Conservation (phyloP, 2,329 filamentous ascomycete genomes). For the Colletotrichum cereale region DNA sequence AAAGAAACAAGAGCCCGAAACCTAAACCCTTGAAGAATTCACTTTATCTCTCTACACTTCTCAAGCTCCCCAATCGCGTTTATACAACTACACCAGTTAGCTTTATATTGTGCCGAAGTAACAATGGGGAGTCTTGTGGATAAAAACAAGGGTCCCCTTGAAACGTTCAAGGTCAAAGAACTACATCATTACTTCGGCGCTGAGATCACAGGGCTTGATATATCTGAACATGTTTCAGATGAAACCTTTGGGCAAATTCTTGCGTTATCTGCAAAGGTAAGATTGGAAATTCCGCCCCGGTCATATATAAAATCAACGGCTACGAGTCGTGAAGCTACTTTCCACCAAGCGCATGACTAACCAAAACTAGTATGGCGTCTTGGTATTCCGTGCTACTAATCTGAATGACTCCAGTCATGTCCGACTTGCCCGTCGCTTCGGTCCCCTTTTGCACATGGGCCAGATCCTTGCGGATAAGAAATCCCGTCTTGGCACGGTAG, state of each 20-base stretch:
- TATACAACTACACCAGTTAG: too few species aligned
- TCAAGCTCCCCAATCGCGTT: too few species aligned
- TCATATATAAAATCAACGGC: not conserved
- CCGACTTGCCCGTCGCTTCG: constrained; percentile 52
- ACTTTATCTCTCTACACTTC: too few species aligned
- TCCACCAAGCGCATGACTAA: not conserved
- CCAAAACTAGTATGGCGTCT: constrained; percentile 61
- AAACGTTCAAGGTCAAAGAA: not conserved
- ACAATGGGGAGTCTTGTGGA: not conserved
- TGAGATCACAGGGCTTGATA: constrained; percentile 8
- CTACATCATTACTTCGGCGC: constrained; percentile 19
- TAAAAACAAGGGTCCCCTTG: not conserved
- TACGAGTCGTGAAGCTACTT: not conserved
- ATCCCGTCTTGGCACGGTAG: constrained; percentile 33
- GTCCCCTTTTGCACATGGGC: constrained; percentile 6
- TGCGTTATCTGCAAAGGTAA: constrained; percentile 19
- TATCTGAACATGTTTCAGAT: not conserved
- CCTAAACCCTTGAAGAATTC: too few species aligned
- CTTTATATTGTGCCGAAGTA: too few species aligned
- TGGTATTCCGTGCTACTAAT: constrained; percentile 62
- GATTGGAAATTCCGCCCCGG: not conserved
- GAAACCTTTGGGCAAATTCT: not conserved
- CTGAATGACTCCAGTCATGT: constrained; percentile 65
- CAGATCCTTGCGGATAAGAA: not conserved
- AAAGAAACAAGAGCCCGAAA: too few species aligned